Evolutionary conservation across 768 basidiomycete species (phyloP).

Genomic region (Tricholoma hemisulphureum): DNA sequence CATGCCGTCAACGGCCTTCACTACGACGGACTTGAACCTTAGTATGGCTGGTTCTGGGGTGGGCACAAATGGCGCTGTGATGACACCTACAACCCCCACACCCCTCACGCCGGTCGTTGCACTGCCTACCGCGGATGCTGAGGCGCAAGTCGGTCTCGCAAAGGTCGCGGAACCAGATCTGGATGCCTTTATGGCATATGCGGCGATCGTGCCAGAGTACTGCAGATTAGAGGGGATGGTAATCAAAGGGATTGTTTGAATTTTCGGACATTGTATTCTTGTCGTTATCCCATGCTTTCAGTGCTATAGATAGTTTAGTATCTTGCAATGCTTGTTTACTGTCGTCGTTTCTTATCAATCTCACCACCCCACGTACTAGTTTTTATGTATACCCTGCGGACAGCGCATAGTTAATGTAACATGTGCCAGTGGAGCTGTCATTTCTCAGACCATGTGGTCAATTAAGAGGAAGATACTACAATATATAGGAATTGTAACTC

Average conservation of each 20-base stretch:
- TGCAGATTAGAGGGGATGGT: slow-evolving; percentile 77
- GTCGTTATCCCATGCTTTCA: slow-evolving; percentile 2
- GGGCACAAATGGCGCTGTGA: slow-evolving; percentile 33
- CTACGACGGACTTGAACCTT: slow-evolving; percentile 59
- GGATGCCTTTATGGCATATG: slow-evolving; percentile 84
- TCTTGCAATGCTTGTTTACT: not conserved
- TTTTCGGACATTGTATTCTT: not conserved
- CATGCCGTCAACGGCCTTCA: slow-evolving; percentile 48
- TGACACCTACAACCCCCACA: slow-evolving; percentile 50
- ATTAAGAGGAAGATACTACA: too few relatives aligned
- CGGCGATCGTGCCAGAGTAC: slow-evolving; percentile 82
- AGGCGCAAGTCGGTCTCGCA: slow-evolving; percentile 71
- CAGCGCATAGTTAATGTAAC: too few relatives aligned
- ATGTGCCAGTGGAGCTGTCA: too few relatives aligned
- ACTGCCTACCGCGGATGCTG: slow-evolving; percentile 67
- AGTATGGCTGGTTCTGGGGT: slow-evolving; percentile 28
- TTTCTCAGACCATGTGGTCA: too few relatives aligned
- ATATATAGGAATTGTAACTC: too few relatives aligned
- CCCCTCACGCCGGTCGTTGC: slow-evolving; percentile 70
- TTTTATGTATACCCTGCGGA: too few relatives aligned
- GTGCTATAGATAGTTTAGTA: not conserved
- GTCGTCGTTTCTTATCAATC: not conserved
- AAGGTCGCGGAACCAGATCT: slow-evolving; percentile 83
- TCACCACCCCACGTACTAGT: too few relatives aligned
- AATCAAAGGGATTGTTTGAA: slow-evolving; percentile 56